Conservation (phyloP, 2,329 filamentous ascomycete species). For the Mycosphaerella sp. region DNA sequence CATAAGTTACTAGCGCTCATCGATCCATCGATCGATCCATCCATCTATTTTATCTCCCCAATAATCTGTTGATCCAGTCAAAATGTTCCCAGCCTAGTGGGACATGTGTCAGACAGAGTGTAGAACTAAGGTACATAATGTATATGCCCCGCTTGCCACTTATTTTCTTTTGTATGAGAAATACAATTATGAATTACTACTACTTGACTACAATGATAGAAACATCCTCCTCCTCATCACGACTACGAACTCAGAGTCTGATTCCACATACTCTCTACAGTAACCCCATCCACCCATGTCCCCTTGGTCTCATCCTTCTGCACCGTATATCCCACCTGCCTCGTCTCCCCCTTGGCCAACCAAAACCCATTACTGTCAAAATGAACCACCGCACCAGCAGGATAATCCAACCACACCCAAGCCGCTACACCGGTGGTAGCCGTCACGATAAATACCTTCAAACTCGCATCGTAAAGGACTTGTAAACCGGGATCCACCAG, state of each 20-base stretch:
- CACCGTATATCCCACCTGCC: conserved; percentile 42
- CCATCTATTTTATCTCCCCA: too few species aligned
- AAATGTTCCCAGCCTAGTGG: too few species aligned
- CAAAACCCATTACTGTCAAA: conserved; percentile 53
- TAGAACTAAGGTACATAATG: too few species aligned
- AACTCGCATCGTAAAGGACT: conserved; percentile 32
- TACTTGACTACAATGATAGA: too few species aligned
- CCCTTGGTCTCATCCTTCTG: conserved; percentile 42
- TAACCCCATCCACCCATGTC: conserved; percentile 44
- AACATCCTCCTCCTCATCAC: background rate
- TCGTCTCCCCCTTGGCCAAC: conserved; percentile 42
- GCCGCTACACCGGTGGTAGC: conserved; percentile 46
- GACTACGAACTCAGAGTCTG: conserved; percentile 26
- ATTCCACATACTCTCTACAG: conserved; percentile 51
- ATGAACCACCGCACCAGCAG: conserved; percentile 43
- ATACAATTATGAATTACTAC: too few species aligned
- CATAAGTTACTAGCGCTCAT: too few species aligned
- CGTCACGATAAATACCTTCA: conserved; percentile 42
- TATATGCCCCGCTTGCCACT: too few species aligned
- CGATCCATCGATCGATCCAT: too few species aligned
- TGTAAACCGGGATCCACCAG: conserved; percentile 47
- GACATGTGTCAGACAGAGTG: too few species aligned
- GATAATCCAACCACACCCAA: conserved; percentile 53
- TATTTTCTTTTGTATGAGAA: too few species aligned
- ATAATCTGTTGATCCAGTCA: too few species aligned